Base-by-base conservation (phyloP, 805 yeast genomes). In the Kluyveromyces wickerhamii region DNA sequence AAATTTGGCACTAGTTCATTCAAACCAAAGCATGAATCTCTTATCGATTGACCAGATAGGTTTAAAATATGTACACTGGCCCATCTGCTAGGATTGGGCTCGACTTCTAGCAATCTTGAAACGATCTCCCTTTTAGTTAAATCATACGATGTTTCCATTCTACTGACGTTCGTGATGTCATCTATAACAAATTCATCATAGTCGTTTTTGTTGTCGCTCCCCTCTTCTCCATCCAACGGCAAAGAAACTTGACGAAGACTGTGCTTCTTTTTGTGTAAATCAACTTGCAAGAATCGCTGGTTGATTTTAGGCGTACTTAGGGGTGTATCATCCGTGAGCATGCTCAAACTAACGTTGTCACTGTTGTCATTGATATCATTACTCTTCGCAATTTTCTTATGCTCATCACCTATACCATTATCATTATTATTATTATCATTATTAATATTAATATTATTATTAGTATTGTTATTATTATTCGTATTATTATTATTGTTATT, bases 251-350 rank as follows among this genome's bases (percentile, higher is more conserved):
- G n/a, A n/a, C n/a, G n/a, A n/a, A n/a, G n/a, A n/a, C n/a, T n/a
- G n/a, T n/a, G n/a, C n/a, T n/a, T n/a, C n/a, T n/a, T n/a, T n/a
- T n/a, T n/a, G n/a, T n/a, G n/a, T n/a, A n/a, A n/a, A n/a, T 24
- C 15, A 13, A n/a, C 15, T n/a, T 14, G 27, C 15, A 24, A 7
- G 13, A 34, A 43, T 17, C 37, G 35, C 13, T 40, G 44, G 35
- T 48, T 48, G 20, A 51, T 35, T 20, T 41, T 44, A 14, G 58
- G 58, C n/a, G 49, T 42, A 21, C 51, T 51, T 14, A 51, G 26
- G 6, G 56, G 49, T 9, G 56, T 52, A 21, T 48, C 51, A 22
- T 52, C 51, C 10, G 17, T 37, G 29, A 14, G 34, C 29, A 14
- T 23, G n/a, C 12, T 23, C 12, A 10, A 10, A n/a, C 14, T 23